phyloP scores from a whole-genome alignment of 1,284 basidiomycete genomes.

The Neonothopanus nambi region DNA sequence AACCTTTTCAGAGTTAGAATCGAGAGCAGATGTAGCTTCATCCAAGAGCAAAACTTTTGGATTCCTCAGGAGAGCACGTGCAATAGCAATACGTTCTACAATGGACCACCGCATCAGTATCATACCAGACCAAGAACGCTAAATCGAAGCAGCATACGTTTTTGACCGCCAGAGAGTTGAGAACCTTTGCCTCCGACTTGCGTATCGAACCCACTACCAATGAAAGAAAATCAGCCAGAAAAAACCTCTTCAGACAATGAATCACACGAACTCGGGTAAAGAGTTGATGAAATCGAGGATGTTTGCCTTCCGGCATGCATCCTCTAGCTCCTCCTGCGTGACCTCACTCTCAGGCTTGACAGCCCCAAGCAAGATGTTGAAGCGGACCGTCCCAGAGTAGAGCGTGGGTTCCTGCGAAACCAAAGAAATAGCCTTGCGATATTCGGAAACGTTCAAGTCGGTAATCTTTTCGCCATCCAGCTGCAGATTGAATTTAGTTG shows the following conservation, averaged over 20 bases:
- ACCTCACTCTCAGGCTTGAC: conserved; percentile 81
- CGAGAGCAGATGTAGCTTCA: conserved; percentile 94
- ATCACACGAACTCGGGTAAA: conserved; percentile 74
- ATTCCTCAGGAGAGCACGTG: conserved; percentile 90
- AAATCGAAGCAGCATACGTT: conserved; percentile 53
- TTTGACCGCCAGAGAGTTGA: conserved; percentile 92
- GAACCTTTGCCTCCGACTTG: conserved; percentile 94
- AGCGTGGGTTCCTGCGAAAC: conserved; percentile 95
- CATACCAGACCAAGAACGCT: background rate
- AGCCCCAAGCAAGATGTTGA: conserved; percentile 89
- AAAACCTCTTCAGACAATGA: background rate
- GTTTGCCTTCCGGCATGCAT: conserved; percentile 84
- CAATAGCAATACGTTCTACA: conserved; percentile 92
- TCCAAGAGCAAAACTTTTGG: conserved; percentile 91
- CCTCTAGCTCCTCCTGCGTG: conserved; percentile 85
- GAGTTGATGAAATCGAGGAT: conserved; percentile 90
- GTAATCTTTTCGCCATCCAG: conserved; percentile 83
- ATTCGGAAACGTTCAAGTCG: conserved; percentile 81
- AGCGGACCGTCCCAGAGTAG: conserved; percentile 85
- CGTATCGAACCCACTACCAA: conserved; percentile 82
- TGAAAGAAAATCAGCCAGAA: conserved; percentile 14
- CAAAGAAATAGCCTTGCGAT: conserved; percentile 81
- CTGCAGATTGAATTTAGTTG: conserved; percentile 30
- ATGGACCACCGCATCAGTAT: conserved; percentile 4
- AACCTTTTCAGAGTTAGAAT: conserved; percentile 91